Percentiles rank a stretch among this genome's conserved stretches.
These are phyloP conservation scores for Diplodia corticola DNA, from an alignment of 2,329 filamentous ascomycete genomes.

Conservation along the genomic window DNA sequence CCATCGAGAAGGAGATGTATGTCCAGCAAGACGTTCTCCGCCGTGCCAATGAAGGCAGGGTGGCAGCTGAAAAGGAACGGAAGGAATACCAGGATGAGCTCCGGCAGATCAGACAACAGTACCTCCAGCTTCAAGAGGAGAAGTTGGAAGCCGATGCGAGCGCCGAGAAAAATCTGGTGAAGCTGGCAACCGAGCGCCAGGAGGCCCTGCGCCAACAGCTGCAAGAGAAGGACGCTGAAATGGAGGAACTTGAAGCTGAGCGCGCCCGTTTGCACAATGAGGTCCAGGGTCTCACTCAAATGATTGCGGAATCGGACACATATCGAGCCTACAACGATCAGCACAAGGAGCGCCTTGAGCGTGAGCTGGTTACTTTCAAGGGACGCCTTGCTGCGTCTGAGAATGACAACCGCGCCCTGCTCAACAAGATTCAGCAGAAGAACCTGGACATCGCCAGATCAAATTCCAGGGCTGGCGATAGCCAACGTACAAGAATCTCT, in stretches of 20 bases:
- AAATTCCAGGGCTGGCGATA: conserved; percentile 80
- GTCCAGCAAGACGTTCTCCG: conserved; percentile 89
- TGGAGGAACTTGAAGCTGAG: conserved; percentile 78
- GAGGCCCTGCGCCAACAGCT: conserved; percentile 75
- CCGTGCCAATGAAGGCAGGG: conserved; percentile 77
- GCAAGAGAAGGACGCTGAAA: conserved; percentile 72
- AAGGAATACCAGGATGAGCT: conserved; percentile 88
- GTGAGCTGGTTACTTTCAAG: conserved; percentile 87
- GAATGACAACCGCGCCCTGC: conserved; percentile 90
- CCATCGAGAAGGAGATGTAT: conserved; percentile 96
- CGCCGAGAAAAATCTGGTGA: conserved; percentile 76
- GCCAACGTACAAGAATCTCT: conserved; percentile 70
- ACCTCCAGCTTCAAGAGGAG: conserved; percentile 81
- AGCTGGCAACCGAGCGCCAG: conserved; percentile 77
- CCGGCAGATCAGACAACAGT: conserved; percentile 76
- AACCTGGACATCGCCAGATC: conserved; percentile 93
- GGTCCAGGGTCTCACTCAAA: conserved; percentile 81
- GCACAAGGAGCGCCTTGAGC: conserved; percentile 87
- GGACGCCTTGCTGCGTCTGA: conserved; percentile 88
- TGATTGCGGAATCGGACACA: conserved; percentile 84
- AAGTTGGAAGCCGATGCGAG: conserved; percentile 78
- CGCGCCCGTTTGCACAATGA: conserved; percentile 73
- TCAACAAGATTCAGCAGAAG: conserved; percentile 97
- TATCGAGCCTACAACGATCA: conserved; percentile 91
- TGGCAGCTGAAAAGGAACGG: conserved; percentile 79